A percentile compares a stretch with the other conserved stretches of the same genome.
Evolutionary conservation across 495 filamentous ascomycete species (phyloP).

Genomic region (Rhizodiscina lignyota): DNA sequence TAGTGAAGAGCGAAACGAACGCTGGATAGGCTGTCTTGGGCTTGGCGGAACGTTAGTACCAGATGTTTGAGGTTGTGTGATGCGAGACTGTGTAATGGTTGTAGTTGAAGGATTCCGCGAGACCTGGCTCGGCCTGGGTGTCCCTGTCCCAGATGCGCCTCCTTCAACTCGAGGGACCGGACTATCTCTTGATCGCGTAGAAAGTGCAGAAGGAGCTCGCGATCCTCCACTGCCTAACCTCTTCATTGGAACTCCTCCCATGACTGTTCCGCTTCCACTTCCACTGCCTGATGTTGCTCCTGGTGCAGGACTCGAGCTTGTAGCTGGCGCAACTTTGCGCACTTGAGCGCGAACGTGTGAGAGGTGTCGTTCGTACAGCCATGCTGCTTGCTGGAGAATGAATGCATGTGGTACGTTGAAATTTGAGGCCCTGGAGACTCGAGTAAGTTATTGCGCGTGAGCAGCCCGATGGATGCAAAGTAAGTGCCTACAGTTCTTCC

Average conservation of each 20-base stretch:
- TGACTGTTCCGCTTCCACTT: conserved; percentile 27
- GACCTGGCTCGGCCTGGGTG: conserved; percentile 17
- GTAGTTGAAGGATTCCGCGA: conserved; percentile 29
- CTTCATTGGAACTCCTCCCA: conserved; percentile 37
- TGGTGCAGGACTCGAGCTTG: too few species aligned
- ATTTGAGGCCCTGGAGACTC: conserved; percentile 32
- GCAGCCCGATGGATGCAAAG: too few species aligned
- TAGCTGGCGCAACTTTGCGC: conserved; percentile 61
- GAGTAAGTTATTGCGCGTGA: too few species aligned
- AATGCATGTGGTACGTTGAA: conserved; percentile 74
- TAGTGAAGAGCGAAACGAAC: conserved; percentile 7
- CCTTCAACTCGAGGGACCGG: conserved; percentile 27
- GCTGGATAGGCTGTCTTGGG: conserved; percentile 2
- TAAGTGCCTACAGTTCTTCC: conserved; percentile 62
- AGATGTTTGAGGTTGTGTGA: conserved; percentile 1
- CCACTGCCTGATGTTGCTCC: too few species aligned
- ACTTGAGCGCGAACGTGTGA: conserved; percentile 83
- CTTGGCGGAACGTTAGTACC: conserved; percentile 2
- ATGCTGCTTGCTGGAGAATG: conserved; percentile 83
- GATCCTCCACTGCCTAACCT: conserved; percentile 37
- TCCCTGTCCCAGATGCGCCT: conserved; percentile 23
- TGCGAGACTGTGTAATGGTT: conserved; percentile 25
- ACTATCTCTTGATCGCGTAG: conserved; percentile 43
- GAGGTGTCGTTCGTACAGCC: conserved; percentile 83
- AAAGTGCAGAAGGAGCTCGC: conserved; percentile 41